These are phyloP conservation scores for Aspergillus persii DNA, from an alignment of 2,329 filamentous ascomycete species.

Conservation along the genomic window DNA sequence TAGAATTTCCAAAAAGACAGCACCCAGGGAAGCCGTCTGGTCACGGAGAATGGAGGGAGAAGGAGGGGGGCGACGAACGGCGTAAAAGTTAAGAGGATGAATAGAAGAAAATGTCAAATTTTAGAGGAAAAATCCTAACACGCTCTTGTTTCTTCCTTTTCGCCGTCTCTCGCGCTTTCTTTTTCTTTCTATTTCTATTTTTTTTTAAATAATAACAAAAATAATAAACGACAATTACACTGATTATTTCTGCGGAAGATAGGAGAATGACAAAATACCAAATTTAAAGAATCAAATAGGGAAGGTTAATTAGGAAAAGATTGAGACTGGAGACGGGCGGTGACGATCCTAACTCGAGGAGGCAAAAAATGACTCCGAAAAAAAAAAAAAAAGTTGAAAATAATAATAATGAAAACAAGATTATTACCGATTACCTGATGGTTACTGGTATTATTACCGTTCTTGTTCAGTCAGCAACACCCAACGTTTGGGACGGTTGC, in stretches of 20 bases:
- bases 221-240: no score
- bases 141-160: background rate
- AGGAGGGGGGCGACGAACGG: conserved; percentile 18
- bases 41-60: conserved; percentile 26
- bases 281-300: conserved; percentile 4
- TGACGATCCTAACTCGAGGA: conserved; percentile 26
- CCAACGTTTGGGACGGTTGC: conserved; percentile 17
- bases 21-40: conserved; percentile 20
- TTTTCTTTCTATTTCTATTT: background rate
- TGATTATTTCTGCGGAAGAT: background rate
- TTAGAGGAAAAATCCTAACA: conserved; percentile 2
- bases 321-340: conserved; percentile 17
- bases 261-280: conserved; percentile 4
- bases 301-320: conserved; percentile 15
- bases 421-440: no score
- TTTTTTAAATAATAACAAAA: background rate
- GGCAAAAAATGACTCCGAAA: conserved; percentile 16
- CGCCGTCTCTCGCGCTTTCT: background rate
- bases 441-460: background rate
- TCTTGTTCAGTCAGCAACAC: conserved; percentile 5
- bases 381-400: conserved; percentile 10
- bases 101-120: conserved; percentile 11
- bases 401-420: background rate
- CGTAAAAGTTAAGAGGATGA: conserved; percentile 18
- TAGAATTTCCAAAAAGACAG: conserved; percentile 12